Conservation (phyloP, 768 basidiomycete genomes). For the Mycena capillaripes region DNA sequence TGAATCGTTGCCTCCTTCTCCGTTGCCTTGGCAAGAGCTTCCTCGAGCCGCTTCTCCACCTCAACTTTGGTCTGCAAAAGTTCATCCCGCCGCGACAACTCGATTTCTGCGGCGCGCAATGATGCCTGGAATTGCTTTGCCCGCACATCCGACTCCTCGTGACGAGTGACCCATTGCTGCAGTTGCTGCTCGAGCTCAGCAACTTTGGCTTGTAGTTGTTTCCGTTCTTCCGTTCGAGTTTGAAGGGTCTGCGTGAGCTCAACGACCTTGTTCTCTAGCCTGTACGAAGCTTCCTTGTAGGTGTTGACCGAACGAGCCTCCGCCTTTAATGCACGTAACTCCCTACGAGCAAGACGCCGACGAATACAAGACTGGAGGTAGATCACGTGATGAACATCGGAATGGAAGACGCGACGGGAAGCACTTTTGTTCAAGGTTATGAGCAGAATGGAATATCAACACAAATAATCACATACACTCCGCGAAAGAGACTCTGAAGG, state of each 20-base stretch:
- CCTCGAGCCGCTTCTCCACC: slow-evolving; percentile 85
- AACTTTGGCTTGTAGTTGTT: slow-evolving; percentile 83
- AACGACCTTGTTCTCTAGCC: slow-evolving; percentile 98
- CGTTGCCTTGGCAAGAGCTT: slow-evolving; percentile 75
- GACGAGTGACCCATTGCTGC: slow-evolving; percentile 85
- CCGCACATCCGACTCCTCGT: slow-evolving; percentile 88
- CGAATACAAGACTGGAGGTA: slow-evolving; percentile 94
- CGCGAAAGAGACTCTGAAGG: slow-evolving; percentile 89
- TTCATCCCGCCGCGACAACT: slow-evolving; percentile 79
- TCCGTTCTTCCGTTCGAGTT: slow-evolving; percentile 91
- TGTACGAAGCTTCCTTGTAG: slow-evolving; percentile 98
- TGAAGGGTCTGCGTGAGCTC: slow-evolving; percentile 97
- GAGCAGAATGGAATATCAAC: neutral
- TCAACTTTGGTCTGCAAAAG: slow-evolving; percentile 82
- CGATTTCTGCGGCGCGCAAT: slow-evolving; percentile 78
- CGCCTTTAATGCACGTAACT: slow-evolving; percentile 85
- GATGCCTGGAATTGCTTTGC: slow-evolving; percentile 80
- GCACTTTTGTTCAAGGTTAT: slow-evolving; percentile 58
- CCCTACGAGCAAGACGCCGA: slow-evolving; percentile 87
- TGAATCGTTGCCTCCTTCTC: slow-evolving; percentile 91
- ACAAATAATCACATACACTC: slow-evolving; percentile 72
- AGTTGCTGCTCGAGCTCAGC: slow-evolving; percentile 88
- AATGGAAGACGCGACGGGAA: slow-evolving; percentile 65
- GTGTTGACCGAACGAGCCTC: slow-evolving; percentile 98
- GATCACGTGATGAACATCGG: slow-evolving; percentile 80